Evolutionary conservation across 202 grass and related monocot species (phyloP), one percentile per base, ranked within the genome.

Genomic region (Zoysia matrella): DNA sequence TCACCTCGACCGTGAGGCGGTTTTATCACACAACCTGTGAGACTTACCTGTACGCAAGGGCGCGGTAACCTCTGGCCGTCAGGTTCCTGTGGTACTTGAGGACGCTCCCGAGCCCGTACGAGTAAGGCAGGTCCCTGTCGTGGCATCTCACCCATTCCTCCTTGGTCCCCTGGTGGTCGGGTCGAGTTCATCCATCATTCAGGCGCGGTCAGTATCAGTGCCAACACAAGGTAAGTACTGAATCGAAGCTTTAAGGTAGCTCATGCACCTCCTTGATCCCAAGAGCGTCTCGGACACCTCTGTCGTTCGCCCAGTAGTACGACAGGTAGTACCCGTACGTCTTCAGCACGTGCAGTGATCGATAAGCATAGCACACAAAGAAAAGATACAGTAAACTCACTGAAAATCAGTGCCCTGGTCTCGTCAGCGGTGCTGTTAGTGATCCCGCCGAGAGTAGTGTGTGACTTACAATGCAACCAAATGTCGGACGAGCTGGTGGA

Each of bases 301-400:
- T 52, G 30, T 82, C 82, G 3, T 86, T 89, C 0, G 87, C 87
- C 87, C 87, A 89, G 67, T 78, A 89, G n/a, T 89, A 89, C 0
- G 83, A 82, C 6, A 89, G 60, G 72, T 83, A 89, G 42, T 77
- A 47, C 18, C 53, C 68, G 9, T 89, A 89, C 0, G 58, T n/a
- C 78, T 89, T 14, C 12, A 54, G 76, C 22, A 77, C 5, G 46
- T 11, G 13, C 18, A 40, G 0, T 1, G 16, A 49, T 2, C 1
- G 22, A 30, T 30, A 30, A 30, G 22, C 22, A 30, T 30, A 11
- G 8, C 4, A 30, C 9, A 49, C n/a, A 61, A 11, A 62, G 54
- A 0, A 54, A 8, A 4, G 10, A 41, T 3, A 54, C 2, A 30
- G 4, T 56, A 56, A n/a, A n/a, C 14, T n/a, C 14, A n/a, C 13